phyloP scores from a whole-genome alignment of 345 rosid genomes.

The Iberis pinnata region DNA sequence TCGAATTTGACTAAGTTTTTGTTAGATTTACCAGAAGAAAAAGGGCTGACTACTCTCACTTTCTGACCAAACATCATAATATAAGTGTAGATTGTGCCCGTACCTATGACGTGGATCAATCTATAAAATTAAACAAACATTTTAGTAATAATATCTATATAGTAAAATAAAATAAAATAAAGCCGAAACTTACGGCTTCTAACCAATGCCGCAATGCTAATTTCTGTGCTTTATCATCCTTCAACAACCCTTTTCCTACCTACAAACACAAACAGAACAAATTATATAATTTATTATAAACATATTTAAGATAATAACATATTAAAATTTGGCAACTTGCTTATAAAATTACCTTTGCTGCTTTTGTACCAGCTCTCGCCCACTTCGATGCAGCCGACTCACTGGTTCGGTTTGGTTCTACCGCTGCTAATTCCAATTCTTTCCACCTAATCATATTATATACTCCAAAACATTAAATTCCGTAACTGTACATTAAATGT shows the following conservation, averaged over 20 bases:
- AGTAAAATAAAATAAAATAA: background rate
- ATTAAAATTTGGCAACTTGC: background rate
- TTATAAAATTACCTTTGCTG: constrained; percentile 56
- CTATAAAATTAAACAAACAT: constrained; percentile 23
- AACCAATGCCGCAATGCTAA: constrained; percentile 91
- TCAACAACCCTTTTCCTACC: constrained; percentile 86
- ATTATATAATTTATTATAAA: no score
- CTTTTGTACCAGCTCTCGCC: constrained; percentile 91
- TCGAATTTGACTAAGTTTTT: background rate
- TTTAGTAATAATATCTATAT: no score
- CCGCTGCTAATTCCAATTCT: constrained; percentile 71
- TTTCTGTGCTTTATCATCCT: constrained; percentile 84
- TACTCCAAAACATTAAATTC: background rate
- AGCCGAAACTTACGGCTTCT: constrained; percentile 73
- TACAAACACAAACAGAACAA: constrained; percentile 14
- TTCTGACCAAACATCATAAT: constrained; percentile 54
- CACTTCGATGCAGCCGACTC: constrained; percentile 81
- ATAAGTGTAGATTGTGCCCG: constrained; percentile 67
- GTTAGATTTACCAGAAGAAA: constrained; percentile 53
- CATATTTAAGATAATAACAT: no score
- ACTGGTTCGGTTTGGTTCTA: constrained; percentile 44
- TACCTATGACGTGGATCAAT: constrained; percentile 83
- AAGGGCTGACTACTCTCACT: constrained; percentile 63
- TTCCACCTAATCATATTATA: constrained; percentile 92
- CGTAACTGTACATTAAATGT: background rate